Base-by-base conservation (phyloP, 2,329 filamentous ascomycete species). In the Drechslerella dactyloides region DNA sequence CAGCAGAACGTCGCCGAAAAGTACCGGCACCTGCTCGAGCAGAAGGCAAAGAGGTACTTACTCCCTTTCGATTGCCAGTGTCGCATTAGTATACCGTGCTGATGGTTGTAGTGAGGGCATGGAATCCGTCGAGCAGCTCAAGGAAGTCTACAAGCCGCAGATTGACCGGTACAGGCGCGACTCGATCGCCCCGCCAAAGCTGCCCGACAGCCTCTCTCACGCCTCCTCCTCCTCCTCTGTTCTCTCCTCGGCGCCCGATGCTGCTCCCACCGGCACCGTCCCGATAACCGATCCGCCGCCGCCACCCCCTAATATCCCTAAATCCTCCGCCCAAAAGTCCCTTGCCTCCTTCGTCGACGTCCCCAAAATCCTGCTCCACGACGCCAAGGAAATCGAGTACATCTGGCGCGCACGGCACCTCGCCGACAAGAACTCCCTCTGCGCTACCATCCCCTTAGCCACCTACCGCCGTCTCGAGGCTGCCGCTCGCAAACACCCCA, bases 321-420 rank as follows among this genome's bases (percentile, higher is more conserved):
- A 65, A 77, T 80, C 70, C 74, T 79, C 63, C 76, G 81, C 40
- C 79, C 80, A 52, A 74, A 89, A 88, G 78, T 86, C 87, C 0
- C 83, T 91, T 13, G 83, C 83, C 69, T 86, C 86, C 50, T 90
- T 85, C 80, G 82, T 99, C 77, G 90, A 97, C 81, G 83, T 97
- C 55, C 83, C 87, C 69, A 97, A 97, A 79, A 87, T 87, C 61
- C 84, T 85, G 59, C 79, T 81, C 51, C 87, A 97, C 2, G 82
- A 85, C 17, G 44, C 74, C 3, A 89, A 91, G 79, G 93, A 97
- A 79, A 88, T 99, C 63, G 88, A 91, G 76, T 86, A 88, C 33
- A 85, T 97, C 76, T 99, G 94, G 94, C 90, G 93, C 23, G 85
- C 96, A 24, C 89, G 91, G 57, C 91, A 97, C 82, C 89, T 91